Evolutionary conservation across 148 eudicot species (phyloP).

Genomic region (Euryodendron excelsum): DNA sequence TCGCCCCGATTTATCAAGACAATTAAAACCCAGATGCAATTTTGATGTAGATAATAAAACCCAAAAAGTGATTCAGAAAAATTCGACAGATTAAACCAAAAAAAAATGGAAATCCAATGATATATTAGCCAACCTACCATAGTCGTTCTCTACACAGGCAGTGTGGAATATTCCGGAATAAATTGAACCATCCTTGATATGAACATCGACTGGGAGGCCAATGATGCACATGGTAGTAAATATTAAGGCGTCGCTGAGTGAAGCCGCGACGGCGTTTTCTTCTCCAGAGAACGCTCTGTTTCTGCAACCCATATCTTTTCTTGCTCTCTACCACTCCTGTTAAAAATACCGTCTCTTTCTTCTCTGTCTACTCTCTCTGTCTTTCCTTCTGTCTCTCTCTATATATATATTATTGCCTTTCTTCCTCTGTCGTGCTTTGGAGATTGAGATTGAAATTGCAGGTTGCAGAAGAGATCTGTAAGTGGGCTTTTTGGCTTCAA

Average conservation of each 20-base stretch:
- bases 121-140: constrained; percentile 38
- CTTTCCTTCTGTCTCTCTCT: neutral
- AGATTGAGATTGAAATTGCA: neutral
- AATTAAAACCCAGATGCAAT: constrained; percentile 25
- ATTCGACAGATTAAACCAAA: neutral
- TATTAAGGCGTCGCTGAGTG: constrained; percentile 56
- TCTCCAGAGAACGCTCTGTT: constrained; percentile 28
- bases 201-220: constrained; percentile 83
- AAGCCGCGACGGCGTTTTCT: constrained; percentile 16
- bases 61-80: constrained; percentile 7
- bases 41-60: neutral
- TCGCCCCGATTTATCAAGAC: constrained; percentile 6
- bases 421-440: neutral
- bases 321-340: neutral
- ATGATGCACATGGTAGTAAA: constrained; percentile 74
- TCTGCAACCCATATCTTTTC: constrained; percentile 47
- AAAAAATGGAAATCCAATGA: neutral
- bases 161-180: constrained; percentile 82
- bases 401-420: neutral
- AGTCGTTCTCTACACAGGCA: constrained; percentile 54
- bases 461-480: neutral
- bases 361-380: constrained; percentile 9
- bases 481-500: neutral
- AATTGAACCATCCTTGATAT: constrained; percentile 69
- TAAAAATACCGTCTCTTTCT: constrained; percentile 1